Conservation (phyloP, 805 yeast genomes). For the Candida suzukii region DNA sequence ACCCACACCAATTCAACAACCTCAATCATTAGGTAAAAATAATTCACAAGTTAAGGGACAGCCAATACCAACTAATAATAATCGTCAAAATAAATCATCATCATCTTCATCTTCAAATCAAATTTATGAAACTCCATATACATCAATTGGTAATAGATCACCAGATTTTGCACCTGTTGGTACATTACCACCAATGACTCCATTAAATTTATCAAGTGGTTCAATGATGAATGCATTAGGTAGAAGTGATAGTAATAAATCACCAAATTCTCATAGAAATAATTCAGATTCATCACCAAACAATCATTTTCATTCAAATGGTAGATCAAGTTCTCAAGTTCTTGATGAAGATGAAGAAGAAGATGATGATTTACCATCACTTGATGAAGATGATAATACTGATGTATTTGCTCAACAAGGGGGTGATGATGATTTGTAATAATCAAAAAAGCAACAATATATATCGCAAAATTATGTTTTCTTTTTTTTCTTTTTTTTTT, state of each 20-base stretch:
- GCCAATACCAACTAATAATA: not conserved
- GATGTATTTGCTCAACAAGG: slow-evolving; percentile 3
- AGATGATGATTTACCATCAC: not conserved
- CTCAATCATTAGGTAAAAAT: no score
- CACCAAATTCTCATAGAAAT: not conserved
- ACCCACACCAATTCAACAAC: not conserved
- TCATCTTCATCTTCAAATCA: no score
- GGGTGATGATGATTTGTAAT: not conserved
- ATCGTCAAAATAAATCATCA: not conserved
- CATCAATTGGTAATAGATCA: slow-evolving; percentile 23
- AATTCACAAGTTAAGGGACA: not conserved
- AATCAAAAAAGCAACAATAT: not conserved
- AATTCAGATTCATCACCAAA: not conserved
- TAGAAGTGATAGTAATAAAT: not conserved
- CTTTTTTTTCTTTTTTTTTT: no score
- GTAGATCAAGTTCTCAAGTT: not conserved
- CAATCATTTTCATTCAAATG: not conserved
- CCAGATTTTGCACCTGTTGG: slow-evolving; percentile 29
- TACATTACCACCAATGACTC: slow-evolving; percentile 31
- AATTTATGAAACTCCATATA: not conserved
- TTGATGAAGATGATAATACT: not conserved
- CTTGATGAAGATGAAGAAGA: not conserved
- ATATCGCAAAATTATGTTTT: not conserved
- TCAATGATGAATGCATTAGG: not conserved
- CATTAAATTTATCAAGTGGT: slow-evolving; percentile 19